Conservation (phyloP, 345 rosid genomes). For the Iberis pinnata region DNA sequence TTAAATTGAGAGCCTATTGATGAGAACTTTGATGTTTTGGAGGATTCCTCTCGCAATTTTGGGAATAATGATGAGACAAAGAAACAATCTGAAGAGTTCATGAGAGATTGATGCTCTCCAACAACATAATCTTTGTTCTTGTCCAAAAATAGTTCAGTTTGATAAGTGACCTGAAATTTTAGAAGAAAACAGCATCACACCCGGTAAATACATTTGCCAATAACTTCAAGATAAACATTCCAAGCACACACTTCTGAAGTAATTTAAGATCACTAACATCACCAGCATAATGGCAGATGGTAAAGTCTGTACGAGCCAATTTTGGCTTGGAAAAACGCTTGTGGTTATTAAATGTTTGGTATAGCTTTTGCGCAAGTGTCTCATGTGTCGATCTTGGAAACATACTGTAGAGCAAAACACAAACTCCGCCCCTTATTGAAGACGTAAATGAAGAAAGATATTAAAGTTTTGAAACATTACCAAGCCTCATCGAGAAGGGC, state of each 20-base stretch:
- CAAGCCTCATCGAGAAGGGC: conserved; percentile 99
- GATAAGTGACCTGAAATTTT: conserved; percentile 76
- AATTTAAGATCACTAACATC: conserved; percentile 53
- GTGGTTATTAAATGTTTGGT: conserved; percentile 79
- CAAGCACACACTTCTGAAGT: conserved; percentile 16
- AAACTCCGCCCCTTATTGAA: conserved; percentile 21
- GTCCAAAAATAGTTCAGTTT: conserved; percentile 84
- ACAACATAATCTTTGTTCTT: conserved; percentile 96
- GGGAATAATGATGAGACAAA: conserved; percentile 84
- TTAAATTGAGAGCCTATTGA: conserved; percentile 94
- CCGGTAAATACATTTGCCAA: not conserved
- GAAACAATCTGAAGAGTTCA: conserved; percentile 67
- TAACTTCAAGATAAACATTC: conserved; percentile 7
- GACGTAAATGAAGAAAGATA: conserved; percentile 4
- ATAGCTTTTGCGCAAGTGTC: conserved; percentile 90
- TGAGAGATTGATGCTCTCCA: conserved; percentile 83
- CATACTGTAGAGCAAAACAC: conserved; percentile 55
- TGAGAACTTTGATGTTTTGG: conserved; percentile 80
- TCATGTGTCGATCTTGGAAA: conserved; percentile 97
- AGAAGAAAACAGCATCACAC: conserved; percentile 7
- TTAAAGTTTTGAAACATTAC: conserved; percentile 35
- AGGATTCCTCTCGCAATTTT: conserved; percentile 69
- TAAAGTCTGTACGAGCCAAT: conserved; percentile 85
- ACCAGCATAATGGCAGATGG: conserved; percentile 93
- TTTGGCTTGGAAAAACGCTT: conserved; percentile 92